Base-by-base conservation (phyloP, 2,329 filamentous ascomycete genomes). In the Apiospora koreana region DNA sequence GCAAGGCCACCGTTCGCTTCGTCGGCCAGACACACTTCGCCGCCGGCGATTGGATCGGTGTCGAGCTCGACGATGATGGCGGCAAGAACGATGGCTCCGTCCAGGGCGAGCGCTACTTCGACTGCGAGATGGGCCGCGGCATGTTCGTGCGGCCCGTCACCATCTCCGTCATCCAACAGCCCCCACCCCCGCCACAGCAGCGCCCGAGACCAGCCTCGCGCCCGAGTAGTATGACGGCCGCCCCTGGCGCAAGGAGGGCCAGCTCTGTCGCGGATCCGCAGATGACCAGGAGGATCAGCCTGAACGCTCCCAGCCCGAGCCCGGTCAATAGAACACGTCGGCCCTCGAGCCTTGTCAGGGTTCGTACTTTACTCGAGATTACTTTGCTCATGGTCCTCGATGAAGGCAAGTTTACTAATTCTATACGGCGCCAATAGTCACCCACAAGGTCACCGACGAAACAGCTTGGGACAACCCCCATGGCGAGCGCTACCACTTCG, bases 11-110 rank as follows among this genome's bases (percentile, higher is more conserved):
- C 71, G 88, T 99, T 74, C 93, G 93, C 76, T 99, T 93, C 81
- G 85, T 94, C 72, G 96, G 96, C 77, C 84, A 87, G 69, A 94
- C 95, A 46, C 85, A 88, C 76, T 97, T 98, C 82, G 91, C 94
- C 70, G 84, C 87, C 7, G 95, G 95, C 73, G 90, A 93, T 72
- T 98, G 95, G 94, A 86, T 98, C 71, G 95, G 95, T 73, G 89
- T 98, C 71, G 95, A 97, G 84, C 88, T 98, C 70, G 90, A 94
- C 68, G 92, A 94, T 65, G 86, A 91, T 68, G 89, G 88, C 25
- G 95, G 96, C 42, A 98, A 98, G 85, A 98, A 98, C 77, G 94
- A 98, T 86, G 95, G 95, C 74, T 92, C 93, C 69, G 94, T 98
- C 65, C 89, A 95, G 80, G 95, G 94, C 72, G 89, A 94, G 78